Conservation (phyloP, 78 protist genomes). For the Speleostelium caveatum region DNA sequence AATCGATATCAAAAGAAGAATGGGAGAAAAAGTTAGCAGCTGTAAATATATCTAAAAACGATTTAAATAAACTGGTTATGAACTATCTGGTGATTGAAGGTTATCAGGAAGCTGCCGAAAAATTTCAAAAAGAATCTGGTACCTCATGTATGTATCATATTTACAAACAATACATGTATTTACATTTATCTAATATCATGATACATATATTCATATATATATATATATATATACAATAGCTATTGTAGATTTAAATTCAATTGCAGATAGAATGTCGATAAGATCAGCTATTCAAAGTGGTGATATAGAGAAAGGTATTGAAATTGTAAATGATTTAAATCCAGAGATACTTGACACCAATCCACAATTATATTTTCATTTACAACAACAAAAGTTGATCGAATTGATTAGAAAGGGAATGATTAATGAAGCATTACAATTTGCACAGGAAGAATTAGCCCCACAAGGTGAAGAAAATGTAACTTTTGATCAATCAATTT, state of each 20-base stretch:
- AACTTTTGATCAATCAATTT: background rate
- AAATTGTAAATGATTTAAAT: conserved; percentile 89
- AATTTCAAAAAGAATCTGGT: conserved; percentile 87
- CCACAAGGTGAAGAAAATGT: conserved; percentile 93
- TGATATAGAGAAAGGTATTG: conserved; percentile 87
- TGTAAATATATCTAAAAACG: conserved; percentile 49
- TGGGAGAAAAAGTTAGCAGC: conserved; percentile 52
- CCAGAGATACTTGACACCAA: conserved; percentile 92
- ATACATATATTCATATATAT: background rate
- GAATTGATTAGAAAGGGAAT: conserved; percentile 88
- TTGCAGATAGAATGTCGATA: conserved; percentile 81
- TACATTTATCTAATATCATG: background rate
- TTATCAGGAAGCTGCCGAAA: conserved; percentile 89
- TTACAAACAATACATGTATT: background rate
- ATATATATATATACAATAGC: conserved; percentile 6
- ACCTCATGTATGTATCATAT: conserved; percentile 50
- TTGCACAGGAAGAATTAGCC: conserved; percentile 94
- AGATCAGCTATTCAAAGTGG: conserved; percentile 87
- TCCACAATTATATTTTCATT: conserved; percentile 86
- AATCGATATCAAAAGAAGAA: conserved; percentile 3
- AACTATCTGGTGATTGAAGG: conserved; percentile 94
- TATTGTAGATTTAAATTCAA: conserved; percentile 76
- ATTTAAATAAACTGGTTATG: conserved; percentile 90
- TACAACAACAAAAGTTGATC: conserved; percentile 93
- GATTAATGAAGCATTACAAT: conserved; percentile 89